Conservation (phyloP, 352 stramenopile genomes). For the Blastocystis sp. region DNA sequence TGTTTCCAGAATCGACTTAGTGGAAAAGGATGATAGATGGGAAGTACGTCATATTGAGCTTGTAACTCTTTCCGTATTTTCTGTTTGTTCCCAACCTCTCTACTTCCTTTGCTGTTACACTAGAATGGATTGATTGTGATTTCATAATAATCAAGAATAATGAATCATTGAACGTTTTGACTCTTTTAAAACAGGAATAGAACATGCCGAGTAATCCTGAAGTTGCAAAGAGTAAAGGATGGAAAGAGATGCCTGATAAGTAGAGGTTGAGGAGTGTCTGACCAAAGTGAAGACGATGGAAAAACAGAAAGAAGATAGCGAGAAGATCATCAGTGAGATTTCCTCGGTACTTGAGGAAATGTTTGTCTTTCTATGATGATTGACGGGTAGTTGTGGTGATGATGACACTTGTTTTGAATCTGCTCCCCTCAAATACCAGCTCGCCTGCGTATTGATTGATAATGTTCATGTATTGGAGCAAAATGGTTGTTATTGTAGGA, state of each 20-base stretch:
- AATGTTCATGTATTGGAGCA: background rate
- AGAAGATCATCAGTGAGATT: conserved; percentile 6
- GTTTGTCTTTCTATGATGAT: background rate
- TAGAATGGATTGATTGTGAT: background rate
- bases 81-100: background rate
- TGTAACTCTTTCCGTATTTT: background rate
- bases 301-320: conserved; percentile 14
- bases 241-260: background rate
- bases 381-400: background rate
- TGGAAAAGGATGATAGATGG: background rate
- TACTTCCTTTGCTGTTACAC: background rate
- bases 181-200: no score
- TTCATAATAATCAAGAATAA: background rate
- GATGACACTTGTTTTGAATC: conserved; percentile 21
- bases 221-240: background rate
- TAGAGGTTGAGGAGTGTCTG: conserved; percentile 39
- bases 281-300: conserved; percentile 37
- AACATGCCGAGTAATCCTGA: background rate
- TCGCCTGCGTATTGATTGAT: conserved; percentile 26
- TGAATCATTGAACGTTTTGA: no score
- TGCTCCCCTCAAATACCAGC: conserved; percentile 12
- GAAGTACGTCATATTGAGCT: background rate
- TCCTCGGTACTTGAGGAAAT: conserved; percentile 1
- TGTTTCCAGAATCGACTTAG: background rate
- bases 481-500: background rate